Base-by-base conservation (phyloP, 805 yeast genomes). In the Metschnikowia lachancei region DNA sequence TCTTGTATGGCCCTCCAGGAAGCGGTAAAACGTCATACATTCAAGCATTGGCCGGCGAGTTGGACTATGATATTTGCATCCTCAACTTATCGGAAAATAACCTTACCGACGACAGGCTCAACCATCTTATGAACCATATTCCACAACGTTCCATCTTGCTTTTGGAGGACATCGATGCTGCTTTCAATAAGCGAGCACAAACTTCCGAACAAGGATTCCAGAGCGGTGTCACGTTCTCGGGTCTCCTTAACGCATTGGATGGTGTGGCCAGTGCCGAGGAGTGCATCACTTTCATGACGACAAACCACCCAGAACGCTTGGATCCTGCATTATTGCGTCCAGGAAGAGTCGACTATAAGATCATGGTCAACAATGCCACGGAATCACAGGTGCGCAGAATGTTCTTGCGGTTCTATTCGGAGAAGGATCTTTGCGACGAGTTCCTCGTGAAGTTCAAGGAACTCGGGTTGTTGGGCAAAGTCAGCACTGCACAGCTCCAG, bases 211-310 rank as follows among this genome's bases (percentile, higher is more conserved):
- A 80, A 54, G 96, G 97, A 0, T 91, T 74, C 62, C 74, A 76
- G 19, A 82, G 95, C 0, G 96, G 96, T 16, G 97, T 94, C 12
- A 94, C 99, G 2, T 94, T 94, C 60, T 87, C 96, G 46, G 99
- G 99, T 0, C 72, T 94, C 38, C 70, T 94, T 49, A 94, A 94
- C 62, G 96, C 99, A 0, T 72, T 94, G 39, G 99, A 94, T 64
- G 99, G 99, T 39, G 98, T 94, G 14, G 94, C 98, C 3, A 87
- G 96, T 24, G 96, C 97, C 1, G 99, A 94, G 61, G 98, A 94
- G 61, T 85, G 96, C 38, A 76, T 94, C 29, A 92, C 97, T 0
- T 94, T 94, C 66, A 94, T 94, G 99, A 94, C 99, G 17, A 92
- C 99, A 17, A 94, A 94, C 65, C 99, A 94, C 61, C 97, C 97